Base-by-base conservation (phyloP, 768 basidiomycete species). In the Pleurotus tuber-regium region DNA sequence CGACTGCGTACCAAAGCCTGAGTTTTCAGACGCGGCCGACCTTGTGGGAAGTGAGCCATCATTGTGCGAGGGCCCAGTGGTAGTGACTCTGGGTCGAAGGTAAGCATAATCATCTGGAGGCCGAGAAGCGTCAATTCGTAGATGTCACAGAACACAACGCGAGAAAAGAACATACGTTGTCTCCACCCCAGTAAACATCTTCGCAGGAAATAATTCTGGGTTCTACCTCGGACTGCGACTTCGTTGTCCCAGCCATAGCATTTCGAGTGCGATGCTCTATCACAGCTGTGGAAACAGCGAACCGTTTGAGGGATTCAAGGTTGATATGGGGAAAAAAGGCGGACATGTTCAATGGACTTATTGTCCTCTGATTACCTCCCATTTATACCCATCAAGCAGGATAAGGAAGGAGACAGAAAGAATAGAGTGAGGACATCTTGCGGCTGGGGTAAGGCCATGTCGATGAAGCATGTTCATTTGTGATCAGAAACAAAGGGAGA, bases 11-110 rank as follows among this genome's bases (percentile, higher is more conserved):
- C 65, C 51, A 66, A 50, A 12, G 65, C 58, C 50, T 67, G 67
- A 18, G 66, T 66, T 16, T 60, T 61, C 39, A 65, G 57, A 11
- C 43, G 53, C 10, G 52, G 53, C n/a, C 65, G 59, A n/a, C 66
- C 64, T 14, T 38, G 50, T 18, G 65, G 66, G 43, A 66, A 66
- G 46, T 66, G 60, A 2, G 66, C 64, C 23, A 67, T 44, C 64
- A 66, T 67, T 12, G 31, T 50, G 42, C 59, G 53, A 16, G 65
- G 65, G 6, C 65, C 65, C 41, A 65, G 53, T 3, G 65, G 65
- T 23, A 67, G 46, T 24, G 59, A 56, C 24, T 50, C 43, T 9
- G 56, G 63, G 33, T 63, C 64, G 35, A 66, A 63, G 4, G 60
- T 59, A 31, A 66, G 57, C 43, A 61, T 28, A 24, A 66, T 61